Conservation (phyloP, 805 yeast genomes). For the Metschnikowia cubensis region DNA sequence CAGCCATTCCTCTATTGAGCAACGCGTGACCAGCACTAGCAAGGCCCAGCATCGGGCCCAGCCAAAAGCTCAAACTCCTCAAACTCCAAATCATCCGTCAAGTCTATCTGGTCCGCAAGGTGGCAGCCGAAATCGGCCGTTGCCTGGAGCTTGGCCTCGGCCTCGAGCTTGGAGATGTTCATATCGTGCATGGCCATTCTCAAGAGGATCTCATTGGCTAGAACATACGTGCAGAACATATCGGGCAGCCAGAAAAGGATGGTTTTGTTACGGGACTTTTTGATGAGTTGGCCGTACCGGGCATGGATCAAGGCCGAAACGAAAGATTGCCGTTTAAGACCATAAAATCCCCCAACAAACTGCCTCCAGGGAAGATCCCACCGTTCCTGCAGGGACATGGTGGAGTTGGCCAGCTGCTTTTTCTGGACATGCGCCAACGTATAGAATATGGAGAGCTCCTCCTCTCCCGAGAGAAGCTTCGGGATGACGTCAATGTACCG, state of each 20-base stretch:
- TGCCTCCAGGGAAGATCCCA: constrained; percentile 42
- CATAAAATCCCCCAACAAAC: constrained; percentile 59
- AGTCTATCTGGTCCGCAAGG: constrained; percentile 29
- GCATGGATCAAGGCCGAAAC: constrained; percentile 42
- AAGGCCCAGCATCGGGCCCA: not conserved
- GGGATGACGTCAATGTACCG: constrained; percentile 33
- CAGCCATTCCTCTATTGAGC: no score
- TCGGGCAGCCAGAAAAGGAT: constrained; percentile 58
- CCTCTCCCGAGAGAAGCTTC: constrained; percentile 40
- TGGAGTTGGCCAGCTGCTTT: constrained; percentile 35
- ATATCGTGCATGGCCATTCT: constrained; percentile 48
- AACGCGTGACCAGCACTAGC: not conserved
- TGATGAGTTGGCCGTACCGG: constrained; percentile 21
- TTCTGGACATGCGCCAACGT: constrained; percentile 43
- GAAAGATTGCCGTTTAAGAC: constrained; percentile 51
- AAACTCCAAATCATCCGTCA: constrained; percentile 27
- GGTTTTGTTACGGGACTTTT: constrained; percentile 33
- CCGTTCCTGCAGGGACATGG: constrained; percentile 46
- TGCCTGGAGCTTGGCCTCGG: constrained; percentile 43
- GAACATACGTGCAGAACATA: constrained; percentile 52
- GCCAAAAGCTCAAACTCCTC: constrained; percentile 10
- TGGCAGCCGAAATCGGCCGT: constrained; percentile 47
- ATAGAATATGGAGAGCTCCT: constrained; percentile 45
- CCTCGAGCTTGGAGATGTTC: constrained; percentile 34
- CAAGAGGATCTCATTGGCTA: constrained; percentile 60